Evolutionary conservation across 768 basidiomycete genomes (phyloP).

Genomic region (Mycena alexandri): DNA sequence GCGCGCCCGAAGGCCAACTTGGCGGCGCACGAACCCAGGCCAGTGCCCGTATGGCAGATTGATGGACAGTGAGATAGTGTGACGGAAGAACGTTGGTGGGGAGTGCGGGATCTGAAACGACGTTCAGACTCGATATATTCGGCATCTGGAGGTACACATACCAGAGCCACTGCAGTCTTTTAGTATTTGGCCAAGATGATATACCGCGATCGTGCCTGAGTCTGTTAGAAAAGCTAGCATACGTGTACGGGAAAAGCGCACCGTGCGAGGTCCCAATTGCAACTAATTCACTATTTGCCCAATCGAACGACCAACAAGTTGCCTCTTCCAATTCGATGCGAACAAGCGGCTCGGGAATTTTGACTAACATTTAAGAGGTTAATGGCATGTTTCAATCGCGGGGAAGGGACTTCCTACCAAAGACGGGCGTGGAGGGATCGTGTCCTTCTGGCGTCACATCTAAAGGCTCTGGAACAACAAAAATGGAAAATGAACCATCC

Average conservation of each 20-base stretch:
- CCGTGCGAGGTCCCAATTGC: constrained; percentile 91
- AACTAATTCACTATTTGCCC: constrained; percentile 87
- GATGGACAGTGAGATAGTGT: constrained; percentile 80
- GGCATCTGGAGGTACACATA: constrained; percentile 38
- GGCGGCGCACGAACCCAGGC: constrained; percentile 82
- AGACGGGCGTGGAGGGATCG: constrained; percentile 55
- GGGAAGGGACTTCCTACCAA: constrained; percentile 51
- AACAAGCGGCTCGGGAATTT: constrained; percentile 72
- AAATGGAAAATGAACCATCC: constrained; percentile 88
- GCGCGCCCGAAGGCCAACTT: constrained; percentile 58
- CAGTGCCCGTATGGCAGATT: constrained; percentile 82
- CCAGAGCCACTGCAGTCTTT: constrained; percentile 48
- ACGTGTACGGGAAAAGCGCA: constrained; percentile 43
- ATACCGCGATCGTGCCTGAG: constrained; percentile 69
- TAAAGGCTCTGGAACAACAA: constrained; percentile 83
- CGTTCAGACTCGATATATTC: background rate
- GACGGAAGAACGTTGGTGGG: constrained; percentile 69
- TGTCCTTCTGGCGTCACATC: constrained; percentile 52
- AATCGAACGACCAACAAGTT: constrained; percentile 85
- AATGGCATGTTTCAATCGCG: background rate
- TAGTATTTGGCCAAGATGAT: constrained; percentile 62
- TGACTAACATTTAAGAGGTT: constrained; percentile 55
- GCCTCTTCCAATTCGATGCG: constrained; percentile 83
- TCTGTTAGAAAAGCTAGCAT: constrained; percentile 21
- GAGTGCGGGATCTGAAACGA: constrained; percentile 41